These are phyloP conservation scores for Penicillium polonicum DNA, from an alignment of 2,329 filamentous ascomycete genomes.

Conservation along the genomic window DNA sequence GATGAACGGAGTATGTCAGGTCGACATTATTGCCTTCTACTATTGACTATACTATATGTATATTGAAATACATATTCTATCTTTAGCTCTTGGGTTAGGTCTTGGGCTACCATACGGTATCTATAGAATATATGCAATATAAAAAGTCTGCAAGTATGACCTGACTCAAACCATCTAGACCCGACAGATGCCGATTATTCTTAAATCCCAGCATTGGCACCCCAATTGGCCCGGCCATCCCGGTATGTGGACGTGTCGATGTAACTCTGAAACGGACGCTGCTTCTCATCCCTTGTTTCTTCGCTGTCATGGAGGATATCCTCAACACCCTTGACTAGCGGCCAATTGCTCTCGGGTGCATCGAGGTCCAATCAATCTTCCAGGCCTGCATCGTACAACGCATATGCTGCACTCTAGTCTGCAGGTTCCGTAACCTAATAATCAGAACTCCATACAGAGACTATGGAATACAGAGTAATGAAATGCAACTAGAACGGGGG, in stretches of 20 bases:
- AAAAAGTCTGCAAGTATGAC: neutral
- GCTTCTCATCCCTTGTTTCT: constrained; percentile 20
- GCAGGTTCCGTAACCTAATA: constrained; percentile 2
- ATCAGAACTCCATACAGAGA: neutral
- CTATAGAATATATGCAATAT: neutral
- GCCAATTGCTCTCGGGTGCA: constrained; percentile 6
- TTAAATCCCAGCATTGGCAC: neutral
- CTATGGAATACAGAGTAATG: neutral
- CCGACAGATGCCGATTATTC: neutral
- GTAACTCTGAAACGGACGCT: constrained; percentile 25
- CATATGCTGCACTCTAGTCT: neutral
- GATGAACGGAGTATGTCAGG: constrained; percentile 7
- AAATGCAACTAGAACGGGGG: neutral
- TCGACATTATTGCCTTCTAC: constrained; percentile 1
- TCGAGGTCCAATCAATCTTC: neutral
- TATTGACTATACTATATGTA: neutral
- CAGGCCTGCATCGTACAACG: neutral
- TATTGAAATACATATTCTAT: neutral
- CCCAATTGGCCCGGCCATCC: neutral
- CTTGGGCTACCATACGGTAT: neutral
- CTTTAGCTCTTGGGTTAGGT: no score
- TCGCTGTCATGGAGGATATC: constrained; percentile 4
- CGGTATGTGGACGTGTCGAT: constrained; percentile 17
- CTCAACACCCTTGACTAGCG: neutral
- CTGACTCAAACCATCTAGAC: neutral